These are phyloP conservation scores for Euphrasia arctica DNA, from an alignment of 305 asterid species.

Conservation along the genomic window DNA sequence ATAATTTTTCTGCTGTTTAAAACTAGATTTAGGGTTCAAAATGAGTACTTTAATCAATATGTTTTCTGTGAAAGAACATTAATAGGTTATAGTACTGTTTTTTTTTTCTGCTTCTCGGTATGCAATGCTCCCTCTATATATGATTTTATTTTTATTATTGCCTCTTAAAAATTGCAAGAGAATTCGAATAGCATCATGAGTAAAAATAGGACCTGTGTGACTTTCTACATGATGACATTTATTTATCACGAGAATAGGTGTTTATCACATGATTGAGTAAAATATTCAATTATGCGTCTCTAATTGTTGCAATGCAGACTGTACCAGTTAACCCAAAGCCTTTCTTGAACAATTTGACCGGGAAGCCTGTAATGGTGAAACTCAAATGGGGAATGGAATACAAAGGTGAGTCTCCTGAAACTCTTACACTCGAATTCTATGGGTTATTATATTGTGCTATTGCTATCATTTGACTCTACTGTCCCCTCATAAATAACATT, in stretches of 20 bases:
- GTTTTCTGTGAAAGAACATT: not conserved
- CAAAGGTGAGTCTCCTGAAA: conserved; percentile 38
- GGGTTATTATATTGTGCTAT: not conserved
- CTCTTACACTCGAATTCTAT: not conserved
- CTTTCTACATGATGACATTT: not conserved
- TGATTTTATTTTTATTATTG: too few relatives aligned
- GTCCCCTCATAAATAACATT: conserved; percentile 1
- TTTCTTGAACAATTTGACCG: conserved; percentile 71
- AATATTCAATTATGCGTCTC: not conserved
- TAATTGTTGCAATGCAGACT: conserved; percentile 36
- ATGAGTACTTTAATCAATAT: not conserved
- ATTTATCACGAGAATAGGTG: not conserved
- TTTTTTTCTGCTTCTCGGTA: too few relatives aligned
- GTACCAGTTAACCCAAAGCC: conserved; percentile 82
- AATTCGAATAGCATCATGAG: too few relatives aligned
- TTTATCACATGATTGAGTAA: not conserved
- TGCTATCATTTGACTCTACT: not conserved
- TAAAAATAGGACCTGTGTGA: not conserved
- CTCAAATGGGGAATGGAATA: conserved; percentile 85
- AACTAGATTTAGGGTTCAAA: too few relatives aligned
- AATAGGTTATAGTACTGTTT: not conserved
- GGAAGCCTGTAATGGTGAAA: conserved; percentile 69
- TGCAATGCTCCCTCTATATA: too few relatives aligned
- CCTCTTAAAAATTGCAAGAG: too few relatives aligned
- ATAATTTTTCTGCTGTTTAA: not conserved